Evolutionary conservation across 2,329 filamentous ascomycete species (phyloP), one percentile per base, ranked within the genome.

Genomic region (Capronia coronata): DNA sequence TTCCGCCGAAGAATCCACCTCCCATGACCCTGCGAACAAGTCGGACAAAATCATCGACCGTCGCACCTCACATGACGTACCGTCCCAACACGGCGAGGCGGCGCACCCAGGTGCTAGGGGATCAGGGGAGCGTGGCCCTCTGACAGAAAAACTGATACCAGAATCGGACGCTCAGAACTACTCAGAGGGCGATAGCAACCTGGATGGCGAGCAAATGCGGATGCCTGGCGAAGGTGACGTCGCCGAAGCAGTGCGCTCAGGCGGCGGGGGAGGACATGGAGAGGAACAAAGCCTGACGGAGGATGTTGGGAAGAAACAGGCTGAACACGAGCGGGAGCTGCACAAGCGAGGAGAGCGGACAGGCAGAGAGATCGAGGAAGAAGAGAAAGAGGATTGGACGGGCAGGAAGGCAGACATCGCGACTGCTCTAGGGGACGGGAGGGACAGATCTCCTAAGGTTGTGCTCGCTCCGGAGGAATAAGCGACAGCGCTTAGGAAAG

Each of bases 201-300:
- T 60, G 10, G 62, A 62, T 16, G 62, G 62, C 46, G 61, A 63
- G 43, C 63, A 65, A 54, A 66, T 64, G 59, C 56, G 62, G 18
- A 56, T 58, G 21, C 43, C 54, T 9, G 62, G 57, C 8, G 62
- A 64, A 27, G 62, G 63, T 11, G 62, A 65, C 2, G 58, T 64
- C 11, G 58, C 62, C 19, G 43, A 52, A 21, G 60, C 62, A 10
- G 58, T 62, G 22, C 37, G 43, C 16, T 13, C 18, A 2, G 52
- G 52, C 21, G 55, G 60, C 45, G 49, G 60, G 2, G 57, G 58
- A n/a, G 53, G 59, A 5, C 52, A 58, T 18, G 46, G 25, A 11
- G 52, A 54, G 9, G 44, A 55, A 27, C 40, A 43, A 11, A 52
- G 40, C 18, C 46, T 60, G 34, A 59, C 55, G 8, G 37, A 54